Evolutionary conservation across 768 basidiomycete species (phyloP), one percentile per base, ranked within the genome.

Genomic region (Collybiopsis luxurians): DNA sequence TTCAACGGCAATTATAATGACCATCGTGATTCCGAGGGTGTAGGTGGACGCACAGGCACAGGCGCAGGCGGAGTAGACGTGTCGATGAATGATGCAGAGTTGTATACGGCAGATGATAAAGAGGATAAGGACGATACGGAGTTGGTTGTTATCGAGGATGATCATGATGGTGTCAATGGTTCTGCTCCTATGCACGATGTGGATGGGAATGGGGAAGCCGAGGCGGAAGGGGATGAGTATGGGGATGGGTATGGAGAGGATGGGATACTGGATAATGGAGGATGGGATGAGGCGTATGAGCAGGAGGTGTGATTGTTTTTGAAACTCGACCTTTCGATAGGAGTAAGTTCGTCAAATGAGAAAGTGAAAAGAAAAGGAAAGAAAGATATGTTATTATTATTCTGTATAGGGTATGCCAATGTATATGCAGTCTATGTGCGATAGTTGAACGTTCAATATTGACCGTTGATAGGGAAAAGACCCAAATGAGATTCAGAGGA

Each of bases 201-300:
- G 31, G 26, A 34, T 5, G 31, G 13, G 13, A 13, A 34, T 27
- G 45, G 28, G 26, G 67, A 64, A 6, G 69, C 72, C 46, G 64
- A 63, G 79, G 57, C 79, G 76, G 40, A 74, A 27, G 74, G 79
- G 55, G 78, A 78, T 34, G 77, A 75, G 21, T 67, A 86, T 39
- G 85, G 85, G 63, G 80, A 76, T 19, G 78, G 82, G 61, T 82
- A 80, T 46, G 78, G 79, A 28, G 81, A 72, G 71, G 73, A 55
- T 71, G 75, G 21, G 73, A 73, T 13, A 75, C 66, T 28, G 72
- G 74, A 65, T 55, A 27, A 77, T 68, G 71, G 75, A 72, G 27
- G 75, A 75, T 78, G 70, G 71, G 75, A 73, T 23, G 76, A 76
- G 59, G 86, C 67, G 24, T 92, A 88, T 63, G 89, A 92, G 64